A percentile compares a stretch with the other conserved stretches of the same genome.
These are phyloP conservation scores for Gynostemma pentaphyllum DNA, from an alignment of 306 rosid species.

Conservation along the genomic window DNA sequence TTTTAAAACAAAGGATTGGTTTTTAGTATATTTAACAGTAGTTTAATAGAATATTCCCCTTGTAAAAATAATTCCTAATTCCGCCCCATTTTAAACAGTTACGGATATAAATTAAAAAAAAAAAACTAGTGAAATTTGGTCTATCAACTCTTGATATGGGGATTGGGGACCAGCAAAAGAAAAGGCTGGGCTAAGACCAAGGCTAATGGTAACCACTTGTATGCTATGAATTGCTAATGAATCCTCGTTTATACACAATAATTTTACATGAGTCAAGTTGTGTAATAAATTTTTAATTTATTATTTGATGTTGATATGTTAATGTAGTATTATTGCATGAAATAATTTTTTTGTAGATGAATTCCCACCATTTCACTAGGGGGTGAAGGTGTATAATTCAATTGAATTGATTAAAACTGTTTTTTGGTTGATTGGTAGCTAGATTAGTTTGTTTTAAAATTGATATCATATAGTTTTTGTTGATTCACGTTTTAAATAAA, in stretches of 20 bases:
- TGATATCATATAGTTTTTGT: no score
- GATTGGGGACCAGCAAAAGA: neutral
- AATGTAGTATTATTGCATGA: neutral
- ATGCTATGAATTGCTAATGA: neutral
- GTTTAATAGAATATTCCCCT: no score
- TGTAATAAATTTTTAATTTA: neutral
- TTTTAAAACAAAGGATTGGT: no score
- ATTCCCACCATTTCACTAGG: neutral
- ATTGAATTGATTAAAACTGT: conserved; percentile 2
- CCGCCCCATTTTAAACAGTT: no score
- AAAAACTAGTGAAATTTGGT: neutral
- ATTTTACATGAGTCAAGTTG: neutral
- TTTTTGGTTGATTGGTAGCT: neutral
- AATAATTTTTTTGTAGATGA: neutral
- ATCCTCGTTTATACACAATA: neutral
- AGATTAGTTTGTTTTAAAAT: no score
- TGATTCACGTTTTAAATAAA: no score
- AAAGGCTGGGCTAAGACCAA: neutral
- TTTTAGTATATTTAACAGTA: no score
- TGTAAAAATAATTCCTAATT: no score
- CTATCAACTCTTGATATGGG: neutral
- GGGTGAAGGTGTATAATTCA: neutral
- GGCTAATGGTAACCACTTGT: no score
- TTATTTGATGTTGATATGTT: conserved; percentile 6
- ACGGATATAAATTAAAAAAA: no score